A percentile compares a stretch with the other conserved stretches of the same genome.
Evolutionary conservation across 192 early-diverging fungal genomes (phyloP).

Genomic region (Diversispora eburnea): DNA sequence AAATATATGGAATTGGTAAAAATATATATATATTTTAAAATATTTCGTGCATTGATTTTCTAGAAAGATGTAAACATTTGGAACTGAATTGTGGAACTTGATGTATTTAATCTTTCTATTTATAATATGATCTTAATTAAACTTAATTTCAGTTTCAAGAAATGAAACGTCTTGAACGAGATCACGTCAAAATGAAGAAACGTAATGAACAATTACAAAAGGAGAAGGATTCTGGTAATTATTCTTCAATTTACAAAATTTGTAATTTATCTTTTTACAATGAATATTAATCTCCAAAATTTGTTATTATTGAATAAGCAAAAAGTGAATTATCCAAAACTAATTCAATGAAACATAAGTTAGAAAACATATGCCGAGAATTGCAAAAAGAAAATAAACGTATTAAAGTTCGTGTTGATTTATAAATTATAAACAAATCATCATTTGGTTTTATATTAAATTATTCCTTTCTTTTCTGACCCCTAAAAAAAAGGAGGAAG

Average conservation of each 20-base stretch:
- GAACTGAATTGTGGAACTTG: no score
- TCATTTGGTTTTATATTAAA: neutral
- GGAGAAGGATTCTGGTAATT: slow-evolving; percentile 46
- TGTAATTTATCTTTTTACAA: neutral
- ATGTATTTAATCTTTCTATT: no score
- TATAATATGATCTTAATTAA: no score
- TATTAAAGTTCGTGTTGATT: slow-evolving; percentile 46
- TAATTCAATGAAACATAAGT: slow-evolving; percentile 44
- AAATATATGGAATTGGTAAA: slow-evolving; percentile 60
- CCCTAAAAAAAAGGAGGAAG: slow-evolving; percentile 41
- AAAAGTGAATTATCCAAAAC: slow-evolving; percentile 36
- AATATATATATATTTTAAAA: neutral
- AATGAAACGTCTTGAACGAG: slow-evolving; percentile 55
- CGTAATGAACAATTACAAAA: slow-evolving; percentile 46
- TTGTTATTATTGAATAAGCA: slow-evolving; percentile 6
- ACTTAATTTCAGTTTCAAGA: slow-evolving; percentile 47
- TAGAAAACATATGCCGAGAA: slow-evolving; percentile 59
- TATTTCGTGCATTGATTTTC: neutral
- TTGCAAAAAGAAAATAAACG: slow-evolving; percentile 55
- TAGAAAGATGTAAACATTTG: no score
- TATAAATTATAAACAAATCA: no score
- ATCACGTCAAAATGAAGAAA: slow-evolving; percentile 44
- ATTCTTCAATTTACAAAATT: neutral
- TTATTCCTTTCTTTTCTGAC: neutral
- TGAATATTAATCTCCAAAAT: neutral